A percentile compares a stretch with the other conserved stretches of the same genome.
Conservation (phyloP, 2,329 filamentous ascomycete species). For the Aotearoamyces nothofagi region DNA sequence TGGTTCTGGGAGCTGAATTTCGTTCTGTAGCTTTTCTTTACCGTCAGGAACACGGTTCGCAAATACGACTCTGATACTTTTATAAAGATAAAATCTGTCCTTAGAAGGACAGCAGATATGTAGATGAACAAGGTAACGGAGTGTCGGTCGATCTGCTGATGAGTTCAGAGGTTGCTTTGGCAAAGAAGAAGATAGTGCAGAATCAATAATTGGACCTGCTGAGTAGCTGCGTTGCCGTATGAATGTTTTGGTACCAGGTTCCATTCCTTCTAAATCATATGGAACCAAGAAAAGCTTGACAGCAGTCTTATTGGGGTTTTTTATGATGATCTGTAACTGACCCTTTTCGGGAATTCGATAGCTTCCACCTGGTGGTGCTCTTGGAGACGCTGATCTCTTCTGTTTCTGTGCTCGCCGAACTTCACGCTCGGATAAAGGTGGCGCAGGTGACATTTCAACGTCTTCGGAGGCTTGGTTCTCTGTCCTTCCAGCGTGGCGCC, state of each 20-base stretch:
- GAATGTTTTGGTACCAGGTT: constrained; percentile 87
- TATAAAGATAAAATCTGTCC: constrained; percentile 80
- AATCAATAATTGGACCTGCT: constrained; percentile 65
- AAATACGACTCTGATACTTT: constrained; percentile 85
- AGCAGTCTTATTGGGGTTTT: constrained; percentile 96
- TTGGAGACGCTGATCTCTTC: constrained; percentile 43
- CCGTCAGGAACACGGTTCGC: constrained; percentile 92
- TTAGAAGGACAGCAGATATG: constrained; percentile 82
- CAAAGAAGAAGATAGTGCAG: constrained; percentile 11
- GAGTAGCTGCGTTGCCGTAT: constrained; percentile 91
- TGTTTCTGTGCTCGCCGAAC: constrained; percentile 35
- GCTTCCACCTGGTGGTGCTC: constrained; percentile 68
- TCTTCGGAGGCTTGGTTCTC: constrained; percentile 9
- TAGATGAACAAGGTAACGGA: constrained; percentile 83
- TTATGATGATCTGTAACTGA: constrained; percentile 91
- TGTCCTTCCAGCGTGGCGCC: constrained; percentile 13
- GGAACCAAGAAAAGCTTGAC: constrained; percentile 92
- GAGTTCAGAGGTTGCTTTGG: constrained; percentile 21
- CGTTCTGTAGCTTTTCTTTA: constrained; percentile 82
- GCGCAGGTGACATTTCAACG: constrained; percentile 10
- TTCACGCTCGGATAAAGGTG: constrained; percentile 18
- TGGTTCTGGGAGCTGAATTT: constrained; percentile 79
- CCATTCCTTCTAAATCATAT: constrained; percentile 86
- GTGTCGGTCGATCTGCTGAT: constrained; percentile 47
- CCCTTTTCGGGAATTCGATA: constrained; percentile 91